phyloP scores from a whole-genome alignment of 2,329 filamentous ascomycete genomes.

The Fonsecaea multimorphosa region DNA sequence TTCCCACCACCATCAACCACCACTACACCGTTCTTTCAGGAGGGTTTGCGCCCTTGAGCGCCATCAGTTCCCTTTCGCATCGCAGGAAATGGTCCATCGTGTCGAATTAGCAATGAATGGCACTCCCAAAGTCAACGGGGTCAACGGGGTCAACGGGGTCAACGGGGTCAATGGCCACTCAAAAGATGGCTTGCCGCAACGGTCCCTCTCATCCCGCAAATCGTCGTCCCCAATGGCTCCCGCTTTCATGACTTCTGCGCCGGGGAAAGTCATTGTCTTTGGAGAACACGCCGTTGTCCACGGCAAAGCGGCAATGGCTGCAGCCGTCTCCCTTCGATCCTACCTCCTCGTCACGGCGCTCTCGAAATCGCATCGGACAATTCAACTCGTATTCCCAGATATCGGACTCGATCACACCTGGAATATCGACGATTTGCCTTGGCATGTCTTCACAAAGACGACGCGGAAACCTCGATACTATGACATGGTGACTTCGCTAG shows the following conservation, averaged over 20 bases:
- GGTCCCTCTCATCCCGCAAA: slow-evolving; percentile 45
- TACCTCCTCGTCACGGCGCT: slow-evolving; percentile 95
- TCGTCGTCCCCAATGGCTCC: slow-evolving; percentile 71
- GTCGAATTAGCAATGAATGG: slow-evolving; percentile 32
- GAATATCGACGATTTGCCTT: slow-evolving; percentile 91
- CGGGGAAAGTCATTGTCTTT: slow-evolving; percentile 97
- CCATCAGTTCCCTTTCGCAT: background rate
- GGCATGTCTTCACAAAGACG: slow-evolving; percentile 78
- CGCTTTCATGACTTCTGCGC: slow-evolving; percentile 96
- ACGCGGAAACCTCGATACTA: slow-evolving; percentile 95
- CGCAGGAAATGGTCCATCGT: slow-evolving; percentile 26
- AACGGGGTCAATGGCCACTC: slow-evolving; percentile 35
- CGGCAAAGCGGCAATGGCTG: slow-evolving; percentile 94
- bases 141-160: slow-evolving; percentile 33
- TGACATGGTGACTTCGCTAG: slow-evolving; percentile 81
- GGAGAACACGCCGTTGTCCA: slow-evolving; percentile 98
- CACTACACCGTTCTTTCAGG: background rate
- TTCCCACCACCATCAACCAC: slow-evolving; percentile 3
- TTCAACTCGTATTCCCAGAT: slow-evolving; percentile 88
- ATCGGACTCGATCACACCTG: slow-evolving; percentile 89
- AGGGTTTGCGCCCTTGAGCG: slow-evolving; percentile 1
- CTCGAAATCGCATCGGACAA: slow-evolving; percentile 86
- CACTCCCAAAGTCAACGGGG: slow-evolving; percentile 31
- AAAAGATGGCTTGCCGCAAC: slow-evolving; percentile 27
- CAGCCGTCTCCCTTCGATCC: slow-evolving; percentile 90